These are phyloP conservation scores for Pseudopyricularia javanii DNA, from an alignment of 2,329 filamentous ascomycete species.

Conservation along the genomic window DNA sequence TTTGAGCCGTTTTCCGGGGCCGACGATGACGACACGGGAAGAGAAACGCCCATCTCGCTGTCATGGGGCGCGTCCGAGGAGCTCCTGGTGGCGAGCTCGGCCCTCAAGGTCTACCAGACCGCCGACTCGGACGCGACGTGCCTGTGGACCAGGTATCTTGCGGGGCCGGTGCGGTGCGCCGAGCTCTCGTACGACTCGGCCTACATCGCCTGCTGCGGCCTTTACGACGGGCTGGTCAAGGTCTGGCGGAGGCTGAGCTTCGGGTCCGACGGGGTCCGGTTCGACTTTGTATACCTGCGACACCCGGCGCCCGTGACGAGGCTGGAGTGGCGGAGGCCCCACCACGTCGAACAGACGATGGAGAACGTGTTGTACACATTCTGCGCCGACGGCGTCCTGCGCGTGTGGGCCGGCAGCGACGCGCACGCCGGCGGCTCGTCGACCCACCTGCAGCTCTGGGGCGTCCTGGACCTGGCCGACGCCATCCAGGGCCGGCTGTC, in stretches of 20 bases:
- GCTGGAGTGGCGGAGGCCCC: conserved; percentile 74
- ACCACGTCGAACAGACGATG: conserved; percentile 62
- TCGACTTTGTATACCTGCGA: conserved; percentile 83
- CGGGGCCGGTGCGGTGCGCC: conserved; percentile 62
- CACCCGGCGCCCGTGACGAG: conserved; percentile 73
- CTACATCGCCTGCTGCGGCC: conserved; percentile 71
- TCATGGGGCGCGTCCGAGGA: conserved; percentile 87
- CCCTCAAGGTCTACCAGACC: conserved; percentile 55
- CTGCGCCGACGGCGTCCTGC: conserved; percentile 66
- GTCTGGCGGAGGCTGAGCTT: conserved; percentile 85
- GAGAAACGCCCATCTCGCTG: conserved; percentile 30
- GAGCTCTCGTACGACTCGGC: conserved; percentile 76
- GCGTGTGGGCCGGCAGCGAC: conserved; percentile 74
- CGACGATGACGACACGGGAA: conserved; percentile 26
- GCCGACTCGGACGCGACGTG: conserved; percentile 32
- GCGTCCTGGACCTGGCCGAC: conserved; percentile 61
- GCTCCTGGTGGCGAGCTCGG: conserved; percentile 62
- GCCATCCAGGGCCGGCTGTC: conserved; percentile 41
- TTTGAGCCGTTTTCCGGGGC: conserved; percentile 31
- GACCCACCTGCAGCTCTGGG: conserved; percentile 62
- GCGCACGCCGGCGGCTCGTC: conserved; percentile 45
- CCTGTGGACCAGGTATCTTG: conserved; percentile 64
- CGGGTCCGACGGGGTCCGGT: conserved; percentile 69
- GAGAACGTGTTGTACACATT: conserved; percentile 87
- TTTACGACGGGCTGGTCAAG: conserved; percentile 75